A percentile compares a stretch with the other conserved stretches of the same genome.
These are phyloP conservation scores for Dothideomycetes sp. DNA, from an alignment of 2,329 filamentous ascomycete species.

Conservation along the genomic window DNA sequence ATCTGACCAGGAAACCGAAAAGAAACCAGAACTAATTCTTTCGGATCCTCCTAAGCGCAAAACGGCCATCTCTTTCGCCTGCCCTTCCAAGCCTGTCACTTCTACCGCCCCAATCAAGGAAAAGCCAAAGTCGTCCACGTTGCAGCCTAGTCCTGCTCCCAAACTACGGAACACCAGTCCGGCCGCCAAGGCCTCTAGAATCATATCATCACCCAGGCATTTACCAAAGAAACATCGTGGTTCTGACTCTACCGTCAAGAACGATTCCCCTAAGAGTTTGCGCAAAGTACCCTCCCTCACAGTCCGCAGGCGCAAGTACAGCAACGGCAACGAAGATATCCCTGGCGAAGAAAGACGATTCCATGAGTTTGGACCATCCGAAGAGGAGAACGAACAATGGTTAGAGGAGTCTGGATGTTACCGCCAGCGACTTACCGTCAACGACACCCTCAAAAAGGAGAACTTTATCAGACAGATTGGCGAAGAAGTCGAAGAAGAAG, in stretches of 20 bases:
- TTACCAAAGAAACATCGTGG: slow-evolving; percentile 32
- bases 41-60: slow-evolving; percentile 40
- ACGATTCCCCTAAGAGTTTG: slow-evolving; percentile 36
- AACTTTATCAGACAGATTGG: slow-evolving; percentile 76
- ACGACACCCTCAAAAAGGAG: slow-evolving; percentile 84
- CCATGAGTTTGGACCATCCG: slow-evolving; percentile 84
- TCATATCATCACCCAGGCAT: slow-evolving; percentile 23
- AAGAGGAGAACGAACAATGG: slow-evolving; percentile 82
- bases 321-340: slow-evolving; percentile 32
- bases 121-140: slow-evolving; percentile 31
- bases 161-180: slow-evolving; percentile 4
- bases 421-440: slow-evolving; percentile 68
- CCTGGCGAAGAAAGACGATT: slow-evolving; percentile 56
- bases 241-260: slow-evolving; percentile 43
- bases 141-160: slow-evolving; percentile 26
- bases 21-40: slow-evolving; percentile 20
- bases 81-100: slow-evolving; percentile 45
- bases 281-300: slow-evolving; percentile 29
- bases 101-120: slow-evolving; percentile 24
- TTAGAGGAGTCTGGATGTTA: slow-evolving; percentile 60
- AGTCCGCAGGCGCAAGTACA: slow-evolving; percentile 28
- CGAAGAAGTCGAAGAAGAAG: slow-evolving; percentile 87
- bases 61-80: slow-evolving; percentile 66
- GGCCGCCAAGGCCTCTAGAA: slow-evolving; percentile 19
- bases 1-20: slow-evolving; percentile 19